These are phyloP conservation scores for Colletotrichum melonis DNA, from an alignment of 2,329 filamentous ascomycete species.

Conservation along the genomic window DNA sequence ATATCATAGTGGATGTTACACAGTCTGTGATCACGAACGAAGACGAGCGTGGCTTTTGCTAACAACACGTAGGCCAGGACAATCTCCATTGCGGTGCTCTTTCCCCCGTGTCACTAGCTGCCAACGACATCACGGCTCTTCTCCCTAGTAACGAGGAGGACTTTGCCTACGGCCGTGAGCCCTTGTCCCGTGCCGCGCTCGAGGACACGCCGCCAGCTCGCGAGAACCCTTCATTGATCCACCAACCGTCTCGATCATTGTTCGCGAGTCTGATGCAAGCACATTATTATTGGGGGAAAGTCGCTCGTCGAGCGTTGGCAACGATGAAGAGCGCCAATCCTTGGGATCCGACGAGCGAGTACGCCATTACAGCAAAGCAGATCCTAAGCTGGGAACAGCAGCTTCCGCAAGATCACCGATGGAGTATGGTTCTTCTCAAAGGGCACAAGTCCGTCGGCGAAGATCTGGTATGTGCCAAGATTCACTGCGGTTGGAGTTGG, in stretches of 20 bases:
- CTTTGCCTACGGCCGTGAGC: conserved; percentile 60
- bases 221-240: conserved; percentile 55
- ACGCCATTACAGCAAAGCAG: conserved; percentile 54
- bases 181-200: conserved; percentile 62
- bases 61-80: conserved; percentile 56
- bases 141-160: conserved; percentile 65
- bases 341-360: conserved; percentile 61
- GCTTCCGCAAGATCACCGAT: conserved; percentile 60
- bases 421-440: conserved; percentile 55
- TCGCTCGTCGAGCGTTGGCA: conserved; percentile 60
- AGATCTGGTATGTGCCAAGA: conserved; percentile 55
- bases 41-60: not conserved
- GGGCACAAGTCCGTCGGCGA: conserved; percentile 59
- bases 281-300: conserved; percentile 65
- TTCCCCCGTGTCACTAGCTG: conserved; percentile 62
- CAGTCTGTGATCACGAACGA: conserved; percentile 46
- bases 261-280: conserved; percentile 68
- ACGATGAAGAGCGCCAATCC: conserved; percentile 56
- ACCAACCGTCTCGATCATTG: conserved; percentile 58
- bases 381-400: conserved; percentile 60
- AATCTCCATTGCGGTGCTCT: conserved; percentile 65
- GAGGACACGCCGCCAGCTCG: conserved; percentile 63
- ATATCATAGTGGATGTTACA: conserved; percentile 66
- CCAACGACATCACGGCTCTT: conserved; percentile 65
- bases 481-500: not conserved